These are phyloP conservation scores for Posidonia oceanica DNA, from an alignment of 116 monocot genomes.

Conservation along the genomic window DNA sequence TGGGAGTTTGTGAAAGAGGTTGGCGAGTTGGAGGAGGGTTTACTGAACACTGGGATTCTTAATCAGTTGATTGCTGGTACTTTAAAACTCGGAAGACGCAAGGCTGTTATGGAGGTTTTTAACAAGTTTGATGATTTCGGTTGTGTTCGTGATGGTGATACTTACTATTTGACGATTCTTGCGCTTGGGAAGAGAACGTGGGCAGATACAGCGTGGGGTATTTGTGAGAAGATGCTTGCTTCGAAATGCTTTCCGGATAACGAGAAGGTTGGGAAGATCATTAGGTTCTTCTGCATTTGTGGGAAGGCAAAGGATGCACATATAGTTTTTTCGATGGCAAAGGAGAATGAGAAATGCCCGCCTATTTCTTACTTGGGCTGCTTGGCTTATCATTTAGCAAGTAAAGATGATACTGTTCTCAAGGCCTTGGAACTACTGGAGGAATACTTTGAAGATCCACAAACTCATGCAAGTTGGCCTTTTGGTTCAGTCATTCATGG, in stretches of 20 bases:
- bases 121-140: constrained; percentile 28
- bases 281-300: constrained; percentile 47
- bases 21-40: constrained; percentile 23
- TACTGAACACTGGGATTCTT: constrained; percentile 37
- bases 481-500: constrained; percentile 54
- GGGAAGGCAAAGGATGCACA: constrained; percentile 59
- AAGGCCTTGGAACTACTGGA: constrained; percentile 53
- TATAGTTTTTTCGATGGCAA: constrained; percentile 50
- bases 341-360: constrained; percentile 33
- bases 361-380: constrained; percentile 20
- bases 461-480: too few species aligned
- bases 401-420: constrained; percentile 36
- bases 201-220: constrained; percentile 38
- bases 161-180: constrained; percentile 56
- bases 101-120: constrained; percentile 61
- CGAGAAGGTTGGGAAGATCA: constrained; percentile 46
- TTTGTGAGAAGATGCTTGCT: constrained; percentile 76
- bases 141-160: constrained; percentile 37
- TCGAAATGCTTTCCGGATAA: constrained; percentile 55
- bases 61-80: constrained; percentile 49
- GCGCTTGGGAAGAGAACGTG: constrained; percentile 41
- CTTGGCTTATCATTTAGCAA: constrained; percentile 34
- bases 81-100: constrained; percentile 39
- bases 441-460: constrained; percentile 28
- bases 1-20: constrained; percentile 78